Evolutionary conservation across 305 asterid genomes (phyloP).

Genomic region (Rubia tinctorum): DNA sequence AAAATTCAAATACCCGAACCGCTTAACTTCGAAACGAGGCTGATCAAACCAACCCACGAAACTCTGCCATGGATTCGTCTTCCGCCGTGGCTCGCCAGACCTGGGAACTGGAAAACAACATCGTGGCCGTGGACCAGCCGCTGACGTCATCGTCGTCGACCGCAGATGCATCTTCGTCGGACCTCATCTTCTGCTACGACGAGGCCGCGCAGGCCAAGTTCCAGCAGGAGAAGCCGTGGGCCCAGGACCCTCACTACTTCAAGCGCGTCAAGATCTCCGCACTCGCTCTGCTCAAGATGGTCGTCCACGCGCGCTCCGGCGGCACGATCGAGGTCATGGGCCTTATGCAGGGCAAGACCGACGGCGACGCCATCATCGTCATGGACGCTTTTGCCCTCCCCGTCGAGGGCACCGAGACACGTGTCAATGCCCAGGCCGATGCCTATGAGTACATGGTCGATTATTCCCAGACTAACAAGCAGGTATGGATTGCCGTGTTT

Average conservation of each 20-base stretch:
- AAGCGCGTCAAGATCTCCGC: slow-evolving; percentile 96
- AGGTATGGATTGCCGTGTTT: slow-evolving; percentile 30
- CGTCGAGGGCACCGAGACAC: slow-evolving; percentile 97
- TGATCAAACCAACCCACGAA: background rate
- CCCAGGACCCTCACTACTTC: slow-evolving; percentile 87
- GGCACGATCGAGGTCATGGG: slow-evolving; percentile 99
- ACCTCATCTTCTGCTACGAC: slow-evolving; percentile 83
- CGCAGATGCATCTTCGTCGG: slow-evolving; percentile 55
- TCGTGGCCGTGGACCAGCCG: slow-evolving; percentile 31
- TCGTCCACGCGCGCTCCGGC: slow-evolving; percentile 98
- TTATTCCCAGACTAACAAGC: slow-evolving; percentile 78
- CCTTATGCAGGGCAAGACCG: slow-evolving; percentile 97
- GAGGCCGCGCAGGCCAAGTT: slow-evolving; percentile 66
- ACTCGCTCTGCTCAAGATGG: slow-evolving; percentile 96
- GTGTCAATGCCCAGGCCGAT: slow-evolving; percentile 99
- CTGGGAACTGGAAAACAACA: slow-evolving; percentile 92
- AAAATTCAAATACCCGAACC: background rate
- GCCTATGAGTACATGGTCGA: slow-evolving; percentile 99
- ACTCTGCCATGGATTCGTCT: slow-evolving; percentile 24
- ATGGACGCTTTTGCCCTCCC: slow-evolving; percentile 99
- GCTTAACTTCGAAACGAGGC: background rate
- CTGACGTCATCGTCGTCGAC: slow-evolving; percentile 20
- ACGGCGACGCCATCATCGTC: slow-evolving; percentile 90
- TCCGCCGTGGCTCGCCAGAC: slow-evolving; percentile 77
- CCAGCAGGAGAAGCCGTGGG: slow-evolving; percentile 94